These are phyloP conservation scores for Capsicum pubescens DNA, from an alignment of 257 asterid genomes.

Conservation along the genomic window DNA sequence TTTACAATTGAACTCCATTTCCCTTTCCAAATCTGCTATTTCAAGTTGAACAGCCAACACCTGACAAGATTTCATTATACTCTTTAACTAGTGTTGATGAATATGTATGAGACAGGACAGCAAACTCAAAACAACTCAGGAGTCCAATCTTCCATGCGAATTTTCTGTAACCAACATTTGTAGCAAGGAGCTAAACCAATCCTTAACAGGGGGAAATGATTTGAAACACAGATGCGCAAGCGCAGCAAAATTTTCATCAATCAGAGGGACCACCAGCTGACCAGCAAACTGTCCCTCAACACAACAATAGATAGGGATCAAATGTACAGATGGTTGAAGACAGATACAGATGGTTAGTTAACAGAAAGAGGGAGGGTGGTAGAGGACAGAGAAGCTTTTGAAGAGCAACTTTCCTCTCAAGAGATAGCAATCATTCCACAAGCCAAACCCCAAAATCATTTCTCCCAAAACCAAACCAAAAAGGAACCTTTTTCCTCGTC, in stretches of 20 bases:
- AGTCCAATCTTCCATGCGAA: background rate
- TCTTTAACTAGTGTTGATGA: background rate
- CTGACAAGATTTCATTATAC: background rate
- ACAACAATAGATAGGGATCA: background rate
- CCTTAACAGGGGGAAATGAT: background rate
- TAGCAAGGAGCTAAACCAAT: background rate
- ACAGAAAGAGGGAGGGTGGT: background rate
- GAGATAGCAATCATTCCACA: background rate
- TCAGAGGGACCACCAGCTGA: background rate
- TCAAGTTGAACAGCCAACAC: background rate
- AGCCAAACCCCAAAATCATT: background rate
- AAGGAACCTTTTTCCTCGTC: background rate
- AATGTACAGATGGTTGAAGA: background rate
- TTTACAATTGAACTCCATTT: background rate
- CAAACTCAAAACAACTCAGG: background rate
- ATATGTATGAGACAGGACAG: background rate
- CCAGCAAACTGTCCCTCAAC: background rate
- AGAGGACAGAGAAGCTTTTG: background rate
- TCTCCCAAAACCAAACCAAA: background rate
- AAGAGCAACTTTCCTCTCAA: background rate
- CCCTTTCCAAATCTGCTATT: background rate
- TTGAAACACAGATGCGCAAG: background rate
- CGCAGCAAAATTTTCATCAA: background rate
- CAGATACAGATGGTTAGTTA: background rate
- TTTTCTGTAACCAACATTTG: background rate